These are phyloP conservation scores for Fusarium sp. DNA, from an alignment of 2,329 filamentous ascomycete species.

Conservation along the genomic window DNA sequence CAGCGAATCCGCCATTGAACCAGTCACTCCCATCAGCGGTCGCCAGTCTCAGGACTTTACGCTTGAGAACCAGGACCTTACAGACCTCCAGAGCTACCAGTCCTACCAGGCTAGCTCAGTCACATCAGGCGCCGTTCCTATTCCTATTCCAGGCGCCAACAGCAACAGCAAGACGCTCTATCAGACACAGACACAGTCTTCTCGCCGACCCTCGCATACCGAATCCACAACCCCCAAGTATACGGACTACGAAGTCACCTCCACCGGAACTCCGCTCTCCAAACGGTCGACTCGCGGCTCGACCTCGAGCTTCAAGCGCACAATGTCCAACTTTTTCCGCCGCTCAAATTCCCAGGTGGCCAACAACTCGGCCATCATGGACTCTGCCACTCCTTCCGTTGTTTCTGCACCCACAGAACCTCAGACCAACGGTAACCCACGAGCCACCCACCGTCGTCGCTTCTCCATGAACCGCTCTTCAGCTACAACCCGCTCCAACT, in stretches of 20 bases:
- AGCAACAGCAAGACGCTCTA: conserved; percentile 24
- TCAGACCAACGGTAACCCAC: conserved; percentile 46
- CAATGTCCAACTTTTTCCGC: conserved; percentile 63
- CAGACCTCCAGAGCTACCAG: conserved; percentile 45
- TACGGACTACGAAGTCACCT: conserved; percentile 38
- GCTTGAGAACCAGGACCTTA: conserved; percentile 55
- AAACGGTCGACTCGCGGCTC: conserved; percentile 57
- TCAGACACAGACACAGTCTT: conserved; percentile 33
- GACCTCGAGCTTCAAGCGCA: conserved; percentile 60
- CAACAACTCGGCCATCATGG: conserved; percentile 31
- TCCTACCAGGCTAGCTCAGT: conserved; percentile 39
- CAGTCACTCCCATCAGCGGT: conserved; percentile 70
- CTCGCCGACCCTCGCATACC: conserved; percentile 34
- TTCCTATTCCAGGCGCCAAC: conserved; percentile 35
- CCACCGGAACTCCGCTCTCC: conserved; percentile 47
- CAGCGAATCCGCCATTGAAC: conserved; percentile 70
- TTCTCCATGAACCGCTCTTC: conserved; percentile 62
- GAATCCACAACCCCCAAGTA: conserved; percentile 39
- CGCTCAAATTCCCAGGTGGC: conserved; percentile 53
- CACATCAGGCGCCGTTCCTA: conserved; percentile 37
- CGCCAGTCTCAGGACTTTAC: conserved; percentile 67
- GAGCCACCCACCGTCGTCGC: conserved; percentile 49
- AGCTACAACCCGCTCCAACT: conserved; percentile 60
- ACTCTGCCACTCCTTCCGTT: conserved; percentile 43
- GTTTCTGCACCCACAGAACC: conserved; percentile 40